Percentiles rank a stretch among this genome's conserved stretches.
Conservation (phyloP, 257 asterid species). For the Capsicum baccatum region DNA sequence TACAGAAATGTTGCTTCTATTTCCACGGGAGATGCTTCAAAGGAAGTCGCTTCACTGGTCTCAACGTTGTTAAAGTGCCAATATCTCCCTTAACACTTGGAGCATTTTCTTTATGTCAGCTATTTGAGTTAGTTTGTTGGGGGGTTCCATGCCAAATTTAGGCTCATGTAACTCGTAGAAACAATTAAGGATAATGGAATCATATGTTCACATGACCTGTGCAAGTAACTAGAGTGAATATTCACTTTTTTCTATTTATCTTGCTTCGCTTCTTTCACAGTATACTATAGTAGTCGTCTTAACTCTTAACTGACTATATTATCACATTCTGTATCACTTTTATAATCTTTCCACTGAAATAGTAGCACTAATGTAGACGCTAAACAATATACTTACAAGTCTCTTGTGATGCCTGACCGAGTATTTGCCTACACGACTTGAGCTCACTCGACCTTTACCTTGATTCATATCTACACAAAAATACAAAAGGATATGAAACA, state of each 20-base stretch:
- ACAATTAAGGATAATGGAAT: constrained; percentile 82
- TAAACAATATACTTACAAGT: background rate
- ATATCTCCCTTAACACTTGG: constrained; percentile 42
- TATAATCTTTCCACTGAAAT: too few relatives aligned
- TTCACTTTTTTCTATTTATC: constrained; percentile 27
- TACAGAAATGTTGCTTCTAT: constrained; percentile 30
- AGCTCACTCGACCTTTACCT: background rate
- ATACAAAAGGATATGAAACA: background rate
- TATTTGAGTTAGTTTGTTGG: constrained; percentile 39
- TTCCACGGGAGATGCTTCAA: constrained; percentile 50
- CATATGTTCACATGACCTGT: constrained; percentile 77
- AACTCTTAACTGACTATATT: constrained; percentile 23
- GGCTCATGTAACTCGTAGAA: constrained; percentile 47
- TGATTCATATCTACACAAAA: background rate
- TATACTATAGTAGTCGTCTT: constrained; percentile 10
- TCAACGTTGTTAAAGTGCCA: constrained; percentile 49
- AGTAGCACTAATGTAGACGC: background rate
- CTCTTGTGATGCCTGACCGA: background rate
- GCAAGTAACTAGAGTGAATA: constrained; percentile 73
- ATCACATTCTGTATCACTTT: constrained; percentile 24
- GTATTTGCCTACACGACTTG: background rate
- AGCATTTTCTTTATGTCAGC: constrained; percentile 67
- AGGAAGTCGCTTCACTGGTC: constrained; percentile 65
- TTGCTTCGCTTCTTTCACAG: constrained; percentile 25
- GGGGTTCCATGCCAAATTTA: constrained; percentile 61